Evolutionary conservation across 805 yeast species (phyloP), one percentile per base, ranked within the genome.

Genomic region (Wickerhamiella siamensis): DNA sequence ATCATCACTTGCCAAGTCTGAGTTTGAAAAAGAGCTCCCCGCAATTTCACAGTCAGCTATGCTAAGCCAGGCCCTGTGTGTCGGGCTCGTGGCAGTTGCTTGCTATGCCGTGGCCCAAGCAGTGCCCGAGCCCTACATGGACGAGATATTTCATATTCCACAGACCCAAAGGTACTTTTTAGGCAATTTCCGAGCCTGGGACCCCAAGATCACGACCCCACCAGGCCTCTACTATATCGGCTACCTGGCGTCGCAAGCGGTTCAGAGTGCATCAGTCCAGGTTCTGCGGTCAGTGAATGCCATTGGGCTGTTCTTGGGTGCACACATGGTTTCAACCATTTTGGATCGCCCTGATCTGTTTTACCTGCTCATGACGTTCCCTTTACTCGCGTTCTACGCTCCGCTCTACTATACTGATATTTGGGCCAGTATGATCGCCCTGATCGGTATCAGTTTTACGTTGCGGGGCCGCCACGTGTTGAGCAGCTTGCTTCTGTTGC

Each of bases 201-300:
- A 91, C 58, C 69, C 76, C 10, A 87, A 88, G 55, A 84, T 91
- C 56, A 88, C 98, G 2, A 91, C 98, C 0, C 98, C 98, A 1
- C 97, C 97, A 1, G 98, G 97, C 0, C 63, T 88, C 15, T 88
- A 91, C 56, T 39, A 67, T 5, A 35, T 50, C 9, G 54, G 61
- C 31, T 33, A 47, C 15, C 19, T 52, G 22, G 29, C 50, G 5
- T 34, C 53, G 47, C 51, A 53, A 43, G 9, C 46, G 18, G 20
- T 20, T 19, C 31, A 14, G 21, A 22, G 31, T 17, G n/a, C 29
- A 15, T 36, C 38, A 21, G 46, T 71, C 17, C 49, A 63, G 1
- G 62, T 39, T 4, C 57, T 78, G 41, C 60, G 93, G 47, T 49
- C 66, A 15, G 57, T 81, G 17, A 88, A 88, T 53, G 59, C 79